Conservation (phyloP, 495 filamentous ascomycete genomes). For the Cudoniella acicularis region DNA sequence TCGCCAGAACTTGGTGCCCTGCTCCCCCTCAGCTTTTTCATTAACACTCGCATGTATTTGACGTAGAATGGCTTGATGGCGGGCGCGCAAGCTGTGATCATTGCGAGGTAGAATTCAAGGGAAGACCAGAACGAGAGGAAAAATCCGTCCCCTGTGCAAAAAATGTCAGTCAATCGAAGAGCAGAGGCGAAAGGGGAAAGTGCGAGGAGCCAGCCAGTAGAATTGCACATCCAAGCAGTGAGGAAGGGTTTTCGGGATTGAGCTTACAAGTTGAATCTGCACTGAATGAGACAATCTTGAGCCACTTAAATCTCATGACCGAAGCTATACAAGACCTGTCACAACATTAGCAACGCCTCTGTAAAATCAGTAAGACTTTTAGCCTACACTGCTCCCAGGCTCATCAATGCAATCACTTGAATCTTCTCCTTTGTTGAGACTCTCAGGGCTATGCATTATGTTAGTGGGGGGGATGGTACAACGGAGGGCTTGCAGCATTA, state of each 20-base stretch:
- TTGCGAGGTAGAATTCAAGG: not conserved
- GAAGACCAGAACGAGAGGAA: not conserved
- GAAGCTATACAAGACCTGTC: conserved; percentile 2
- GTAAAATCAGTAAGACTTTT: not conserved
- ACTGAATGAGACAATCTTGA: not conserved
- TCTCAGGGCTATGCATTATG: not conserved
- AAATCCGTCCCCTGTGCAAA: not conserved
- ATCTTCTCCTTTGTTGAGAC: not conserved
- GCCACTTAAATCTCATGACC: conserved; percentile 1
- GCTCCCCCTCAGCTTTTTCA: not conserved
- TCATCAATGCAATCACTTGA: conserved; percentile 3
- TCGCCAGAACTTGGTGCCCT: not conserved
- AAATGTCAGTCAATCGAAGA: not conserved
- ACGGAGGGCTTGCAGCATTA: not conserved
- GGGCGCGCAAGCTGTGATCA: not conserved
- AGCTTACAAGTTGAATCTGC: conserved; percentile 2
- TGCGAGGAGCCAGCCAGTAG: too few species aligned
- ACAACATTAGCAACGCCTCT: not conserved
- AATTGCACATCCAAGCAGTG: too few species aligned
- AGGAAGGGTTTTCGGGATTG: too few species aligned
- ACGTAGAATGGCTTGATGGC: conserved; percentile 5
- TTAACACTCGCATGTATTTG: not conserved
- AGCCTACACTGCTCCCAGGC: not conserved
- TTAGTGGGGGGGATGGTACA: not conserved
- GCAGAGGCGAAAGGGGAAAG: too few species aligned